Evolutionary conservation across 768 basidiomycete genomes (phyloP), one percentile per base, ranked within the genome.

Genomic region (Pholiota conissans): DNA sequence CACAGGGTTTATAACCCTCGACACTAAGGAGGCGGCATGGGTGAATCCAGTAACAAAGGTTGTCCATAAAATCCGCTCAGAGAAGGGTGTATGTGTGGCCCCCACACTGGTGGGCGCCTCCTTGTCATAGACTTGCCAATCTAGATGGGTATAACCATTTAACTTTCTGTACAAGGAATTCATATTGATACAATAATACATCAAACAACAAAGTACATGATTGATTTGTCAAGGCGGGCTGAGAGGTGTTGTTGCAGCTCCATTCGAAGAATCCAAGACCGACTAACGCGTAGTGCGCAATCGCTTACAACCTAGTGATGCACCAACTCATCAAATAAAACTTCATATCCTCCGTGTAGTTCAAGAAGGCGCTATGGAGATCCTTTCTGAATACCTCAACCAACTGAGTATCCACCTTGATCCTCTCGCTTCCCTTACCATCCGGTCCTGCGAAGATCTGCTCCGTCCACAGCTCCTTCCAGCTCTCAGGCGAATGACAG

Each of bases 21-120:
- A 95, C 54, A 84, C 84, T 14, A 83, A 75, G 61, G 94, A 95
- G 64, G 96, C 95, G 24, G 95, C 93, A 7, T 98, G 97, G 96
- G 76, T 98, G 52, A 87, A 97, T 70, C 88, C 93, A 5, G 77
- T 69, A 34, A 92, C 90, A 14, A 89, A 90, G 69, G 83, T 75
- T 52, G 82, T 87, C 7, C 93, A 98, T 72, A 87, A 76, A 67
- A 94, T 99, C 61, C 80, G 93, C 55, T 96, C 96, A 2, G 87
- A 88, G 68, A 81, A 85, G 24, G 97, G 95, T 13, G 78, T 91
- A 27, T 95, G 93, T 70, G 65, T 84, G 11, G 87, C 95, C 8
- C 87, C 89, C 14, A 91, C 82, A 6, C 80, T 96, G 45, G 79
- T 94, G 53, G 96, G 93, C 5, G 96, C 96, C 7, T 92, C 91